These are phyloP conservation scores for Parmelia sp. DNA, from an alignment of 495 filamentous ascomycete species.

Conservation along the genomic window DNA sequence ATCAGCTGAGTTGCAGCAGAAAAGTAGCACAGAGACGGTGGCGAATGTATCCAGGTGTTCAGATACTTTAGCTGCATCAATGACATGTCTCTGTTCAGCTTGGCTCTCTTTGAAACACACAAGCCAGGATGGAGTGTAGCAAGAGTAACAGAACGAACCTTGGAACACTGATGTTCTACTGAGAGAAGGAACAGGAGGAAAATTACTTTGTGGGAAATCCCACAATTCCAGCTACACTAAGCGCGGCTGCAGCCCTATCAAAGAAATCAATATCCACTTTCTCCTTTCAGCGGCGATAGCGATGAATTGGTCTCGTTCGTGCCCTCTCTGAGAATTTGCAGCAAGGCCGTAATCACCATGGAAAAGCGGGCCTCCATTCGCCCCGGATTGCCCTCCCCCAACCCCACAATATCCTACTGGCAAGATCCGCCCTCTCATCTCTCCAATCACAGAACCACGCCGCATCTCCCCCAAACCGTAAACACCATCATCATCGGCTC, in stretches of 20 bases:
- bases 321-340: not conserved
- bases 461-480: constrained; percentile 39
- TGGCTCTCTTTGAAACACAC: not conserved
- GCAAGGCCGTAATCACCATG: constrained; percentile 23
- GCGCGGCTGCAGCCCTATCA: constrained; percentile 5
- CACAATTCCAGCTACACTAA: not conserved
- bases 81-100: not conserved
- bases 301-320: not conserved
- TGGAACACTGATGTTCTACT: not conserved
- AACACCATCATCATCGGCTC: constrained; percentile 63
- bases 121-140: too few species aligned
- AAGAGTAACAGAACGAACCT: not conserved
- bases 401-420: constrained; percentile 67
- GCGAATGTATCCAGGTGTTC: constrained; percentile 1
- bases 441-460: constrained; percentile 46
- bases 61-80: constrained; percentile 10
- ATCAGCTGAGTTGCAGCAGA: not conserved
- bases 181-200: not conserved
- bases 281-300: not conserved
- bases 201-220: not conserved
- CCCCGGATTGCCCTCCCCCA: constrained; percentile 44
- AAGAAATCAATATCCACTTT: not conserved
- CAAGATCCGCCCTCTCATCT: constrained; percentile 56
- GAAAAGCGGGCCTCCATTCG: constrained; percentile 29
- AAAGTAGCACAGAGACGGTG: constrained; percentile 2